Percentiles rank a stretch among this genome's conserved stretches.
Conservation (phyloP, 1,284 basidiomycete species). For the Naganishia sp. region DNA sequence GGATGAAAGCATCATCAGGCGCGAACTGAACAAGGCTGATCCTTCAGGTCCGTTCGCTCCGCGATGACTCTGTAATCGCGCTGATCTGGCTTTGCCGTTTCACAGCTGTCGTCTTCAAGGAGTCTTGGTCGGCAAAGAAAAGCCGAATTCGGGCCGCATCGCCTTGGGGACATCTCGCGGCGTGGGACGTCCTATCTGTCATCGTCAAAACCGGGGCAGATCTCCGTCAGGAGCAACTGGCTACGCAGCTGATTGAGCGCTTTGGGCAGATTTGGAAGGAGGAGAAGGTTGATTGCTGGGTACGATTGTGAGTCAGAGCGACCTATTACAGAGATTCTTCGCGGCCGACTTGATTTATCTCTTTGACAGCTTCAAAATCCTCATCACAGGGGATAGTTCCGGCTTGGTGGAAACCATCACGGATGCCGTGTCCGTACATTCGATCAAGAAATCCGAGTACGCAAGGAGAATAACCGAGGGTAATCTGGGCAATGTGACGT, state of each 20-base stretch:
- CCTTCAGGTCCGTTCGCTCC: conserved; percentile 66
- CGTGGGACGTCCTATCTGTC: conserved; percentile 77
- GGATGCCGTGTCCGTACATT: conserved; percentile 96
- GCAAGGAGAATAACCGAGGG: conserved; percentile 79
- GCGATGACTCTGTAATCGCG: too few species aligned
- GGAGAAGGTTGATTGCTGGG: conserved; percentile 85
- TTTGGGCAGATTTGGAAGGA: conserved; percentile 95
- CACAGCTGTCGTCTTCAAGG: conserved; percentile 77
- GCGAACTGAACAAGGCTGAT: conserved; percentile 94
- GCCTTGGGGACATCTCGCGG: conserved; percentile 92
- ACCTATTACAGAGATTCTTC: neutral
- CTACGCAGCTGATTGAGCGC: conserved; percentile 89
- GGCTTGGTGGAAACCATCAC: conserved; percentile 94
- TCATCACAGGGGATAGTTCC: conserved; percentile 90
- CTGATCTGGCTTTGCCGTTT: neutral
- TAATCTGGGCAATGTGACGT: conserved; percentile 75
- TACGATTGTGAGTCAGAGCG: conserved; percentile 71
- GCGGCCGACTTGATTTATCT: neutral
- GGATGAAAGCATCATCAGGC: conserved; percentile 86
- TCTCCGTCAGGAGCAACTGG: conserved; percentile 94
- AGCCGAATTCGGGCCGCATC: conserved; percentile 87
- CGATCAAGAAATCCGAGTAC: conserved; percentile 98
- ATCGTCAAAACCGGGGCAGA: conserved; percentile 99
- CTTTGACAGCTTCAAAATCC: conserved; percentile 66
- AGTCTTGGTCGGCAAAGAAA: conserved; percentile 94